Evolutionary conservation across 1,139 yeast genomes (phyloP), one percentile per base, ranked within the genome.

Genomic region (Candida freyschussii): DNA sequence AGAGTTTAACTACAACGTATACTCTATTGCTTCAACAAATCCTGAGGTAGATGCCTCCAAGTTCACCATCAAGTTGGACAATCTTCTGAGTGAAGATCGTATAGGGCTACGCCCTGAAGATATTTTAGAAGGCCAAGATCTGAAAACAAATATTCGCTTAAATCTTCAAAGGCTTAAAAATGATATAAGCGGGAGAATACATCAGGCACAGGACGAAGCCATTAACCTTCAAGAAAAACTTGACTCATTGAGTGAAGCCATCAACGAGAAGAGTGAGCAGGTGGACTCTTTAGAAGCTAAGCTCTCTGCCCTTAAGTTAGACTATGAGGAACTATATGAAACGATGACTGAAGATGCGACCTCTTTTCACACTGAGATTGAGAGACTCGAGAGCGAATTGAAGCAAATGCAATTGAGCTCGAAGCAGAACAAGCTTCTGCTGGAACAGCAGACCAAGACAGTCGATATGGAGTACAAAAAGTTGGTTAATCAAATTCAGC

Each of bases 311-410:
- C 60, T 66, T 21, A 76, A 77, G 47, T 61, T 69, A 22, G 67
- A 68, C 19, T 74, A 73, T 43, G 84, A 79, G 33, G 78, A 75
- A 33, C 63, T 75, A 13, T 67, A 69, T 50, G 77, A 75, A 42
- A 64, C 72, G 26, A 71, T 75, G 71, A 63, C 69, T 33, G 64
- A 73, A 40, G 76, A 77, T 43, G 61, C 72, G 19, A 63, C 72
- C 24, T 61, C 73, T 20, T 70, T 75, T 38, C 70, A 75, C 33
- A 70, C 78, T 15, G 86, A 82, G 51, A 72, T 79, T 31, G 89
- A 80, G 50, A 72, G 71, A 47, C 57, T 77, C 32, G 84, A 78
- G 40, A 68, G 76, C 24, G 85, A 79, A 39, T 60, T 80, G 27
- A 70, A 75, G 34, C 60, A 67, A 13, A 66, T 76, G 56, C 69